These are phyloP conservation scores for Filosporella fistucella DNA, from an alignment of 495 filamentous ascomycete genomes.

Conservation along the genomic window DNA sequence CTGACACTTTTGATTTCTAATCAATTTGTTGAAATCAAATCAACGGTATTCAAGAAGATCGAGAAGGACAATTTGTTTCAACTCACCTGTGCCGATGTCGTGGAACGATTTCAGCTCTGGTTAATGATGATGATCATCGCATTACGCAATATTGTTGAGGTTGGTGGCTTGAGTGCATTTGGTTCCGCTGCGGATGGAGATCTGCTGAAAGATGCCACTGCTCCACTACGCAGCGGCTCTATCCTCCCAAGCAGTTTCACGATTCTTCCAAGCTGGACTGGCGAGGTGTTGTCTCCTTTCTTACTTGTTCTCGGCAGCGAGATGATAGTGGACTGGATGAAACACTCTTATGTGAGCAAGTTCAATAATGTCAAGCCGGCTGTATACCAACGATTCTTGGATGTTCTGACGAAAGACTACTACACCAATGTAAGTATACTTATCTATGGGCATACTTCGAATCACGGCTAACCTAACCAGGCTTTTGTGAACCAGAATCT, in stretches of 20 bases:
- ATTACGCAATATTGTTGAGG: constrained; percentile 90
- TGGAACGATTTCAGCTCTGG: constrained; percentile 97
- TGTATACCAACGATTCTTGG: constrained; percentile 83
- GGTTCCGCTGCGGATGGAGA: constrained; percentile 37
- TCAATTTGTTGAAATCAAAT: constrained; percentile 98
- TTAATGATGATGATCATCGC: constrained; percentile 95
- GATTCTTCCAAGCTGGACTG: constrained; percentile 80
- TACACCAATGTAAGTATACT: constrained; percentile 74
- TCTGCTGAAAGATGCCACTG: constrained; percentile 37
- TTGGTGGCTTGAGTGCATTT: constrained; percentile 62
- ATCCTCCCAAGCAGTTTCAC: constrained; percentile 79
- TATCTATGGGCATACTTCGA: background rate
- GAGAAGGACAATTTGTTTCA: constrained; percentile 98
- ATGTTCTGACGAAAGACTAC: constrained; percentile 94
- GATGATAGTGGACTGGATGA: constrained; percentile 96
- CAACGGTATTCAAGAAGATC: constrained; percentile 94
- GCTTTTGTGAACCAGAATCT: constrained; percentile 88
- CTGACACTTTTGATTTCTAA: constrained; percentile 89
- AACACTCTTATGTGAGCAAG: constrained; percentile 96
- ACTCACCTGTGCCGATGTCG: constrained; percentile 90
- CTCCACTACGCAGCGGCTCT: constrained; percentile 45
- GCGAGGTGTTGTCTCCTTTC: constrained; percentile 87
- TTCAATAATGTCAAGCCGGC: constrained; percentile 94
- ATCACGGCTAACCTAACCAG: constrained; percentile 29
- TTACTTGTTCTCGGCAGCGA: constrained; percentile 90